Evolutionary conservation across 2,329 filamentous ascomycete genomes (phyloP).

Genomic region (Ilyonectria sp.): DNA sequence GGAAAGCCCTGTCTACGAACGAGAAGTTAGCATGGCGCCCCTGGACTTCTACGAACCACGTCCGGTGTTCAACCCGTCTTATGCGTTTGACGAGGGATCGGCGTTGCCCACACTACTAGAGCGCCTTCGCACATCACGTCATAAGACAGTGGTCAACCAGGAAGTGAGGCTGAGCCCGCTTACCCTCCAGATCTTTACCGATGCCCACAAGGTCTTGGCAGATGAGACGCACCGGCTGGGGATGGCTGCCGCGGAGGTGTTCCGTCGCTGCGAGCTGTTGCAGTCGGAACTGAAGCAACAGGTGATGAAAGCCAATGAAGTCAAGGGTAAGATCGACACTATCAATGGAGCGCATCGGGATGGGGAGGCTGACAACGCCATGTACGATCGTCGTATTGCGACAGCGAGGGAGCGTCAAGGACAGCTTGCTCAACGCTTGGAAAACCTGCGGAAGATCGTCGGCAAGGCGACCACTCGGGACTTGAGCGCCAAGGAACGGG

Average conservation of each 20-base stretch:
- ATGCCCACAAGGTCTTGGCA: conserved; percentile 79
- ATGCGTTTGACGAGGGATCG: conserved; percentile 71
- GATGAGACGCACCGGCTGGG: conserved; percentile 79
- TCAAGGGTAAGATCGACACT: conserved; percentile 76
- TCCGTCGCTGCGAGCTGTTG: conserved; percentile 78
- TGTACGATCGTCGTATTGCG: conserved; percentile 72
- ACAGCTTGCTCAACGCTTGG: conserved; percentile 71
- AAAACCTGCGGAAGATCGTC: conserved; percentile 66
- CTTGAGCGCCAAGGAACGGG: conserved; percentile 61
- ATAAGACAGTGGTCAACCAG: conserved; percentile 75
- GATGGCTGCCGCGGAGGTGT: conserved; percentile 79
- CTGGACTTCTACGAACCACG: conserved; percentile 74
- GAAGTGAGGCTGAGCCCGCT: conserved; percentile 79
- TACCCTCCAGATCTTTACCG: conserved; percentile 79
- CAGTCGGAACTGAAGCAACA: conserved; percentile 79
- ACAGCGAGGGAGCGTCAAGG: conserved; percentile 70
- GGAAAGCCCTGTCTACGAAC: conserved; percentile 60
- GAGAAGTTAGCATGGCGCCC: conserved; percentile 60
- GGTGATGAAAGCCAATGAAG: conserved; percentile 75
- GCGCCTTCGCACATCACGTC: conserved; percentile 70
- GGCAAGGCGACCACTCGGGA: conserved; percentile 60
- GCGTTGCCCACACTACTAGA: conserved; percentile 70
- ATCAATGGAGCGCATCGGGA: conserved; percentile 66
- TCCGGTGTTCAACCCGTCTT: conserved; percentile 75
- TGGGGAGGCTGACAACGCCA: conserved; percentile 67